phyloP scores from a whole-genome alignment of 352 stramenopile species.

The Globisporangium rhizosaccharum region DNA sequence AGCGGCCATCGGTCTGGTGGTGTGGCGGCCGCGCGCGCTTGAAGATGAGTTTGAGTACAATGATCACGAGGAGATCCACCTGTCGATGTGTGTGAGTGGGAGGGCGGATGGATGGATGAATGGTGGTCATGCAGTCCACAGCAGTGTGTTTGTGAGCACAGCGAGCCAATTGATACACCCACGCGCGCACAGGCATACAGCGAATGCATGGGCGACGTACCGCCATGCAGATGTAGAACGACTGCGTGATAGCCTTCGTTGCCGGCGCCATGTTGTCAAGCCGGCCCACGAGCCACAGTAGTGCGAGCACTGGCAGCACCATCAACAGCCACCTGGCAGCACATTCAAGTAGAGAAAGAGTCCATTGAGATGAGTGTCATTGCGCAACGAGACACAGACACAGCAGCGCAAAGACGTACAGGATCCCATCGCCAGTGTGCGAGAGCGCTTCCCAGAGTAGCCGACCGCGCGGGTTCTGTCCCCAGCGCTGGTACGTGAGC shows the following conservation, averaged over 20 bases:
- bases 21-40: slow-evolving; percentile 69
- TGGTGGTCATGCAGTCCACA: neutral
- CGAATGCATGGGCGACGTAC: slow-evolving; percentile 14
- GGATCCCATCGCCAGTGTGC: slow-evolving; percentile 76
- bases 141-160: neutral
- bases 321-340: slow-evolving; percentile 49
- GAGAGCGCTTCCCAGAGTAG: slow-evolving; percentile 77
- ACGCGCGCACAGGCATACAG: neutral
- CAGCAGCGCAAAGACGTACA: slow-evolving; percentile 34
- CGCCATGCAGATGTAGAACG: slow-evolving; percentile 46
- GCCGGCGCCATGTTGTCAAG: slow-evolving; percentile 21
- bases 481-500: slow-evolving; percentile 64
- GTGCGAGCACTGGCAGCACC: slow-evolving; percentile 33
- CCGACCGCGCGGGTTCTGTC: slow-evolving; percentile 30
- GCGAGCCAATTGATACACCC: neutral
- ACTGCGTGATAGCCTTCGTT: slow-evolving; percentile 25
- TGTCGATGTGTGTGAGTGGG: slow-evolving; percentile 8
- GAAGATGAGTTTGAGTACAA: slow-evolving; percentile 72
- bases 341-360: neutral
- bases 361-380: neutral
- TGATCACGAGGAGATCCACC: slow-evolving; percentile 75
- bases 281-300: slow-evolving; percentile 28
- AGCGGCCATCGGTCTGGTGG: slow-evolving; percentile 63
- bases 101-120: too few species aligned
- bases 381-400: neutral